phyloP scores from a whole-genome alignment of 176 grass and related monocot genomes.

The Tillandsia leiboldiana region DNA sequence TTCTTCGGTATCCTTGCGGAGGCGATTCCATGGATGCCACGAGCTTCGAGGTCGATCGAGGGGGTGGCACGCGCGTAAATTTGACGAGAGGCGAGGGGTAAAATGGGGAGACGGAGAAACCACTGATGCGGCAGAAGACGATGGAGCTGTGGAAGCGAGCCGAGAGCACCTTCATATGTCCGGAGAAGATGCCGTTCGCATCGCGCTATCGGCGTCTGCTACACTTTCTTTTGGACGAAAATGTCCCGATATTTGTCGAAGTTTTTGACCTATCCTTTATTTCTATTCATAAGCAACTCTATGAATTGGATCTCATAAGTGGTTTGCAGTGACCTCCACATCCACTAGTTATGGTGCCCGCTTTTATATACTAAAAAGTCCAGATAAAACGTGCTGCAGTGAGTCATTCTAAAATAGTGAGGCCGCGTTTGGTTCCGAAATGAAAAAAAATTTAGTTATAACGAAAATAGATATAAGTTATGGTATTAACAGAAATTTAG shows the following conservation, averaged over 20 bases:
- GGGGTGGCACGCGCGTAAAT: neutral
- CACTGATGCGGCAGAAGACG: neutral
- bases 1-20: slow-evolving; percentile 67
- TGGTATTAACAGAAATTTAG: too few relatives aligned
- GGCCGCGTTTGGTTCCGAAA: too few relatives aligned
- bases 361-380: too few relatives aligned
- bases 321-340: too few relatives aligned
- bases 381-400: too few relatives aligned
- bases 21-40: slow-evolving; percentile 60
- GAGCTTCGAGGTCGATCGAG: neutral
- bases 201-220: neutral
- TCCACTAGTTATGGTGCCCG: too few relatives aligned
- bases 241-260: neutral
- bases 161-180: neutral
- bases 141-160: neutral
- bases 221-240: neutral
- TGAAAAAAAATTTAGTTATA: too few relatives aligned
- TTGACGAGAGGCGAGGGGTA: neutral
- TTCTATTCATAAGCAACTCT: too few relatives aligned
- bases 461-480: too few relatives aligned
- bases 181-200: neutral
- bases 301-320: too few relatives aligned
- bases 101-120: neutral
- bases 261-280: neutral
- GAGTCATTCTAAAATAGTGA: too few relatives aligned